A percentile compares a stretch with the other conserved stretches of the same genome.
These are phyloP conservation scores for Geopyxis carbonaria DNA, from an alignment of 495 filamentous ascomycete genomes.

Conservation along the genomic window DNA sequence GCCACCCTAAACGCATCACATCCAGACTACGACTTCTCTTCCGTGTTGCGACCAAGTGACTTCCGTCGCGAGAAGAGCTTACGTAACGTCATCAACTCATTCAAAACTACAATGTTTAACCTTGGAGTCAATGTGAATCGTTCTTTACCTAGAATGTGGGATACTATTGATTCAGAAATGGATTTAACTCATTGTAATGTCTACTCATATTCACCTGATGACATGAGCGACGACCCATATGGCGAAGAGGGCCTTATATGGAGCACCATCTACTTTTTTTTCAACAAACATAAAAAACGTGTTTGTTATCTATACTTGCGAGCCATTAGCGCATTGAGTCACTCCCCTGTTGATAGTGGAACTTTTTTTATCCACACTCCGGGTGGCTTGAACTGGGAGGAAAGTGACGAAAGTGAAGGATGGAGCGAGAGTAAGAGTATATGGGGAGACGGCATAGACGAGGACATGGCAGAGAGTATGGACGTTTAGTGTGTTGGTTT, in stretches of 20 bases:
- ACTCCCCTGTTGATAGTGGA: constrained; percentile 36
- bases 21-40: constrained; percentile 93
- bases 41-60: constrained; percentile 69
- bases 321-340: constrained; percentile 65
- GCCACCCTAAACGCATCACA: constrained; percentile 95
- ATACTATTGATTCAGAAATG: constrained; percentile 83
- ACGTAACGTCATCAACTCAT: constrained; percentile 57
- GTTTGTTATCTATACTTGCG: constrained; percentile 86
- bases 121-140: constrained; percentile 46
- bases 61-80: constrained; percentile 66
- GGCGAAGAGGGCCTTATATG: constrained; percentile 85
- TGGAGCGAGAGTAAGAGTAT: constrained; percentile 30
- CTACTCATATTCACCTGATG: constrained; percentile 69
- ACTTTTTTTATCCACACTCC: no score
- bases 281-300: constrained; percentile 82
- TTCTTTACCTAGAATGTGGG: constrained; percentile 58
- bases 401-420: constrained; percentile 26
- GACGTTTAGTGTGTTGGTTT: no score
- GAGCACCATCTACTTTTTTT: constrained; percentile 94
- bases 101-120: constrained; percentile 73
- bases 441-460: constrained; percentile 31
- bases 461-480: constrained; percentile 4
- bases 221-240: constrained; percentile 52
- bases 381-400: constrained; percentile 12
- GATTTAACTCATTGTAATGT: constrained; percentile 62